phyloP scores from a whole-genome alignment of 305 asterid species.

The Caryopteris hybrid region DNA sequence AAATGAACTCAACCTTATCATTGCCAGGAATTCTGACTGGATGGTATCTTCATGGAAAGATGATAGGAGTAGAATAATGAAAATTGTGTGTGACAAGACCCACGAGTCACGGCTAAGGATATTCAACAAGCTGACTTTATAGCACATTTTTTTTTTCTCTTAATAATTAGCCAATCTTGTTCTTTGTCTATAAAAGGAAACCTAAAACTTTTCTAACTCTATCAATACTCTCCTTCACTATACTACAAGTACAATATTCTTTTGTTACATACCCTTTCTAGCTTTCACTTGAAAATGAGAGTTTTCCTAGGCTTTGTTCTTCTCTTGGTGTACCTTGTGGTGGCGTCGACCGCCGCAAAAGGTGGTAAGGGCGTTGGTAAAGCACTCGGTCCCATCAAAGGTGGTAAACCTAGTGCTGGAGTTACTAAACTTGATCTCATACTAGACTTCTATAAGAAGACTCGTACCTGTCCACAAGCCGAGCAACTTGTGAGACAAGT shows the following conservation, averaged over 20 bases:
- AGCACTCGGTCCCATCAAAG: no score
- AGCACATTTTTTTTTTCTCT: background rate
- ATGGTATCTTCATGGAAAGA: background rate
- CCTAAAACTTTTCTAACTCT: no score
- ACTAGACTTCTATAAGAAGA: slow-evolving; percentile 20
- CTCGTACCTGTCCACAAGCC: slow-evolving; percentile 28
- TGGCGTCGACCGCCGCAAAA: background rate
- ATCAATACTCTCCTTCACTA: no score
- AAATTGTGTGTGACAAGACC: slow-evolving; percentile 15
- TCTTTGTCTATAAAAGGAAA: slow-evolving; percentile 22
- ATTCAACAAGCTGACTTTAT: slow-evolving; percentile 8
- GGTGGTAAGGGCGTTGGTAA: background rate
- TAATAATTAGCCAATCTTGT: background rate
- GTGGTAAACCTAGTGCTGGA: background rate
- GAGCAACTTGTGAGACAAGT: slow-evolving; percentile 33
- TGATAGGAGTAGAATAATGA: background rate
- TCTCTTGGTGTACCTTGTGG: slow-evolving; percentile 16
- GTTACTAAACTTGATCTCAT: background rate
- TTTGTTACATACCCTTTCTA: background rate
- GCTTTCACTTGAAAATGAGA: slow-evolving; percentile 21
- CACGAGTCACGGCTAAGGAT: slow-evolving; percentile 14
- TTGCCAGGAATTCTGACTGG: background rate
- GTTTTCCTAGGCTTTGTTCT: background rate
- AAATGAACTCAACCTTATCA: background rate
- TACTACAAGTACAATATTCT: background rate